These are phyloP conservation scores for Ustilago bromivora DNA, from an alignment of 1,284 basidiomycete species.

Conservation along the genomic window DNA sequence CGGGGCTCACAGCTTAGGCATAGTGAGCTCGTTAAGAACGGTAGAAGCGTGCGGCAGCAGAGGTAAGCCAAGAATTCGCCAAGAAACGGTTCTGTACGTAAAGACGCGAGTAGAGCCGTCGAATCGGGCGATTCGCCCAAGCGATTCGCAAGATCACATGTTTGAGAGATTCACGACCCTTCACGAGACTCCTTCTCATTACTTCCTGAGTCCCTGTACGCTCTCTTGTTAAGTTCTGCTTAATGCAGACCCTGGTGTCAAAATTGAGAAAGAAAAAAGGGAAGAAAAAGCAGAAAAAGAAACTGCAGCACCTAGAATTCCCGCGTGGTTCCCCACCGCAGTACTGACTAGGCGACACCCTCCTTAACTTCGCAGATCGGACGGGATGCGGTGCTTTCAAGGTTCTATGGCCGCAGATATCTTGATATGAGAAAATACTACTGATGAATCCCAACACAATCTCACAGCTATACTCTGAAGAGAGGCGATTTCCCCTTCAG, in stretches of 20 bases:
- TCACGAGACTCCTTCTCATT: not conserved
- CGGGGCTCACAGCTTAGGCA: not conserved
- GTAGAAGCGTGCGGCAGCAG: not conserved
- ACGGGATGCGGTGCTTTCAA: constrained; percentile 84
- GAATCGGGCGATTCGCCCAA: not conserved
- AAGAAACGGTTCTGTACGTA: not conserved
- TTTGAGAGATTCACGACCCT: not conserved
- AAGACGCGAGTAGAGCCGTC: not conserved
- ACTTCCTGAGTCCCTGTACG: too few species aligned
- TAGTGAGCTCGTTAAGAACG: not conserved
- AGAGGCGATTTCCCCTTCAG: too few species aligned
- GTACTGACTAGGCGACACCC: constrained; percentile 84
- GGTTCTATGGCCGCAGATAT: constrained; percentile 81
- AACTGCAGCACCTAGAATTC: constrained; percentile 85
- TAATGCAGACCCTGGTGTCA: too few species aligned
- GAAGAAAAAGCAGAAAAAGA: constrained; percentile 58
- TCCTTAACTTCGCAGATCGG: constrained; percentile 83
- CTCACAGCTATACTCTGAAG: too few species aligned
- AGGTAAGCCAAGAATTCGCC: constrained; percentile 3
- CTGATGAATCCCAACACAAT: too few species aligned
- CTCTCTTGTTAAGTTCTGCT: too few species aligned
- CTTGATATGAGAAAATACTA: too few species aligned
- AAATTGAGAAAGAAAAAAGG: too few species aligned
- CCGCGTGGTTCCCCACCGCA: constrained; percentile 85
- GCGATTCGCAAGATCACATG: not conserved